Conservation (phyloP, 768 basidiomycete genomes). For the Crassisporium funariophilum region DNA sequence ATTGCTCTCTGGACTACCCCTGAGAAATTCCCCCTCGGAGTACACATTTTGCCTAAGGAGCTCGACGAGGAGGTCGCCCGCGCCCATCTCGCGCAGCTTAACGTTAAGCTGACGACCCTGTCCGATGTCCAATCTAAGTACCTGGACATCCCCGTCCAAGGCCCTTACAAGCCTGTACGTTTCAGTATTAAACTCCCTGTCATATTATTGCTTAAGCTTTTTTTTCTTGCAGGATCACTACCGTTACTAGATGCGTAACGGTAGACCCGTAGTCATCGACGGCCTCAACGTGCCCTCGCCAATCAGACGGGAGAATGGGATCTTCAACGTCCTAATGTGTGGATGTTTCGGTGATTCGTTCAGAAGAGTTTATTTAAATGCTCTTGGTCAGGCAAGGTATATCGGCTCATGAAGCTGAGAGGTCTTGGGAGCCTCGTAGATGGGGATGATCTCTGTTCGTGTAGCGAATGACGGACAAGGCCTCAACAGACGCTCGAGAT, state of each 20-base stretch:
- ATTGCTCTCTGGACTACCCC: conserved; percentile 97
- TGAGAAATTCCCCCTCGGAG: conserved; percentile 92
- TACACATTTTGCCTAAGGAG: conserved; percentile 98
- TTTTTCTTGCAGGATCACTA: conserved; percentile 35
- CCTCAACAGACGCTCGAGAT: no score
- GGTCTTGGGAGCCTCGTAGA: conserved; percentile 20
- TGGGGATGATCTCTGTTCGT: not conserved
- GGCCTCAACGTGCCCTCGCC: conserved; percentile 84
- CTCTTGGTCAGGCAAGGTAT: conserved; percentile 42
- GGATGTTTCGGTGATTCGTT: conserved; percentile 52
- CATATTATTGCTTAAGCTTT: conserved; percentile 3
- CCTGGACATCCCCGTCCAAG: conserved; percentile 85
- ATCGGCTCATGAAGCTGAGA: conserved; percentile 30
- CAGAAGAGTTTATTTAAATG: conserved; percentile 47
- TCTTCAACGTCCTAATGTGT: conserved; percentile 67
- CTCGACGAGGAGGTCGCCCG: conserved; percentile 99
- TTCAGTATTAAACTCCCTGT: not conserved
- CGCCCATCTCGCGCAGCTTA: conserved; percentile 88
- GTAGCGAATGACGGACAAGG: conserved; percentile 28
- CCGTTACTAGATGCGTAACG: conserved; percentile 45
- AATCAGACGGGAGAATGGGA: conserved; percentile 56
- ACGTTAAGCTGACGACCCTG: conserved; percentile 89
- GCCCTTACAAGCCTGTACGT: conserved; percentile 61
- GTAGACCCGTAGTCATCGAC: conserved; percentile 40
- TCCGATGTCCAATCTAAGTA: conserved; percentile 78